phyloP scores from a whole-genome alignment of 805 yeast species.

The Pichia pseudocactophila region DNA sequence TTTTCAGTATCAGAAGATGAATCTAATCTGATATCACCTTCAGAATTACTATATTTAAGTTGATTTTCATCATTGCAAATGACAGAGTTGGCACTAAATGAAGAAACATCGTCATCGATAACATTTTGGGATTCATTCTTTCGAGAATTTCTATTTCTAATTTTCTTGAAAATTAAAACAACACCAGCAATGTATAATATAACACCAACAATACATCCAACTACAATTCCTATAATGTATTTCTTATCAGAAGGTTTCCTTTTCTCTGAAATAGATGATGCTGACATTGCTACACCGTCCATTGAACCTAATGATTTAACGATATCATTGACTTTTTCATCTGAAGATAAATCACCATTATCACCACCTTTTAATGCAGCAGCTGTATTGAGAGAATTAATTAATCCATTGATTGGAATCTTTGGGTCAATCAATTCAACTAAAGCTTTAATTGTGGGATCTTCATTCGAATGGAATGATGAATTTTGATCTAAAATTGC shows the following conservation, averaged over 20 bases:
- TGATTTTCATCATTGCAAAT: neutral
- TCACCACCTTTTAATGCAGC: slow-evolving; percentile 1
- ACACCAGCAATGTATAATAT: slow-evolving; percentile 34
- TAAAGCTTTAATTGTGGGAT: slow-evolving; percentile 44
- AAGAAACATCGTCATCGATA: neutral
- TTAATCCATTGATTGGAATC: slow-evolving; percentile 47
- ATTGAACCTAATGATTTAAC: slow-evolving; percentile 21
- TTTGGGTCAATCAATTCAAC: slow-evolving; percentile 65
- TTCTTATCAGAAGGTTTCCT: slow-evolving; percentile 13
- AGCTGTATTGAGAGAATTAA: slow-evolving; percentile 12
- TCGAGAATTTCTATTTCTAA: slow-evolving; percentile 3
- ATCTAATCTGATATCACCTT: slow-evolving; percentile 10
- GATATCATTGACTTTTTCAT: slow-evolving; percentile 6
- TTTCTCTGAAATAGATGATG: slow-evolving; percentile 4
- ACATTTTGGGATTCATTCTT: neutral
- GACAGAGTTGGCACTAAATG: neutral
- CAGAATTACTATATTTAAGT: slow-evolving; percentile 1
- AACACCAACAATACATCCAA: slow-evolving; percentile 79
- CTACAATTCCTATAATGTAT: slow-evolving; percentile 65
- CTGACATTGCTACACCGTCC: slow-evolving; percentile 16
- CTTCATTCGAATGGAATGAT: slow-evolving; percentile 49
- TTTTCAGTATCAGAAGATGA: neutral
- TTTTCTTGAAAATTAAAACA: slow-evolving; percentile 6
- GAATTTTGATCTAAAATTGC: slow-evolving; percentile 46
- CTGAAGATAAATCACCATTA: slow-evolving; percentile 7